phyloP scores from a whole-genome alignment of 108 stramenopile species.

The Cyclotella sp. region DNA sequence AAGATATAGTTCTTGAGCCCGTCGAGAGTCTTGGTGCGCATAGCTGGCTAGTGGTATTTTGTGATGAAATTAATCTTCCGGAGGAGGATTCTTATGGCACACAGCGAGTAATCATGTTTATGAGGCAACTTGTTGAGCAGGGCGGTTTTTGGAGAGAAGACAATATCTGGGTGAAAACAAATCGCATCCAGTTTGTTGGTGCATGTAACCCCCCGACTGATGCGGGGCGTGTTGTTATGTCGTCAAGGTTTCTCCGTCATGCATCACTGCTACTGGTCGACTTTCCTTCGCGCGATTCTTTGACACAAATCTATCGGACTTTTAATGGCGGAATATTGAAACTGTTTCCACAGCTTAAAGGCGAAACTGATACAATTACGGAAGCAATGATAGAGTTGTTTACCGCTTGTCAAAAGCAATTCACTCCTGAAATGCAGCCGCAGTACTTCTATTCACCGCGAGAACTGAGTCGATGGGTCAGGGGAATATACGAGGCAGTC shows the following conservation, averaged over 20 bases:
- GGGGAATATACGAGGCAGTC: conserved; percentile 96
- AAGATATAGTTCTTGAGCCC: conserved; percentile 85
- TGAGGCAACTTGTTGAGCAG: conserved; percentile 97
- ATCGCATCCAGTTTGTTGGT: conserved; percentile 95
- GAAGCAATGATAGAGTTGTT: conserved; percentile 99
- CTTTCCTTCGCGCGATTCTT: conserved; percentile 90
- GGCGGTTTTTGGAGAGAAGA: conserved; percentile 98
- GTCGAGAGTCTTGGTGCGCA: conserved; percentile 74
- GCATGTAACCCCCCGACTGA: conserved; percentile 99
- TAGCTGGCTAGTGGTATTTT: conserved; percentile 97
- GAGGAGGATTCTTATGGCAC: conserved; percentile 96
- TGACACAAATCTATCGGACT: conserved; percentile 95
- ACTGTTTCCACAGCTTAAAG: conserved; percentile 92
- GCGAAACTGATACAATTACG: conserved; percentile 90
- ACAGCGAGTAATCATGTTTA: conserved; percentile 95
- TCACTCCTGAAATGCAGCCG: conserved; percentile 88
- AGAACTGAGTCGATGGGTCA: conserved; percentile 97
- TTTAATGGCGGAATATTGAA: conserved; percentile 97
- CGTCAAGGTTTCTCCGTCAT: conserved; percentile 95
- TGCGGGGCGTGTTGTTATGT: conserved; percentile 93
- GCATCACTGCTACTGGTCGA: conserved; percentile 97
- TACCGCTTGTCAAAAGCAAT: conserved; percentile 85
- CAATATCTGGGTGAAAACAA: conserved; percentile 92
- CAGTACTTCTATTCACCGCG: conserved; percentile 99
- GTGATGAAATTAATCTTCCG: conserved; percentile 99